These are phyloP conservation scores for Sugiyamaella qingdaonensis DNA, from an alignment of 805 yeast species.

Conservation along the genomic window DNA sequence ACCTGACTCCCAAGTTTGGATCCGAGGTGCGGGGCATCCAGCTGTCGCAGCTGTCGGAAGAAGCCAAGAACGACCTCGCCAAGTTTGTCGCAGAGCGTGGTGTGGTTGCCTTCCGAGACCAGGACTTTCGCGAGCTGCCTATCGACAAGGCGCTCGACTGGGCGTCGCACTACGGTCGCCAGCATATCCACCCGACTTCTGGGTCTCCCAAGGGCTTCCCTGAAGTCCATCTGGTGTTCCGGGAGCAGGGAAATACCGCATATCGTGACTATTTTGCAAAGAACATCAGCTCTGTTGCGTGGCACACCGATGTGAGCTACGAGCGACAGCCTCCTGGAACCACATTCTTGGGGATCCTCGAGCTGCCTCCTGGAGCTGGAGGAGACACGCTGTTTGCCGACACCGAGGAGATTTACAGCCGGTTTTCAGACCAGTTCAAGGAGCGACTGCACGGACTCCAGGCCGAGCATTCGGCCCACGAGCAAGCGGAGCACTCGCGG, in stretches of 20 bases:
- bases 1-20: slow-evolving; percentile 60
- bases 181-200: slow-evolving; percentile 70
- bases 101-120: slow-evolving; percentile 49
- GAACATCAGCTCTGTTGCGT: slow-evolving; percentile 32
- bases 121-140: slow-evolving; percentile 41
- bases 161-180: slow-evolving; percentile 63
- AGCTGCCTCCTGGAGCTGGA: slow-evolving; percentile 52
- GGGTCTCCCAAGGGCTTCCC: slow-evolving; percentile 61
- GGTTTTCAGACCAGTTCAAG: slow-evolving; percentile 64
- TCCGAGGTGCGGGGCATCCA: slow-evolving; percentile 49
- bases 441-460: slow-evolving; percentile 54
- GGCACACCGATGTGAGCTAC: slow-evolving; percentile 75
- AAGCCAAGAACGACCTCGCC: slow-evolving; percentile 47
- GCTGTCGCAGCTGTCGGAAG: slow-evolving; percentile 39
- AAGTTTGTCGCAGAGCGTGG: slow-evolving; percentile 45
- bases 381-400: slow-evolving; percentile 83
- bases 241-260: slow-evolving; percentile 36
- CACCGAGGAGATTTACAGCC: slow-evolving; percentile 61
- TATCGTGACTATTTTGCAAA: slow-evolving; percentile 9
- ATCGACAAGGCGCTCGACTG: slow-evolving; percentile 38
- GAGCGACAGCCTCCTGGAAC: slow-evolving; percentile 70
- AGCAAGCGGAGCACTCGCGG: slow-evolving; percentile 36
- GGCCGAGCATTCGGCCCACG: slow-evolving; percentile 65
- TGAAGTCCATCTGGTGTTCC: slow-evolving; percentile 58
- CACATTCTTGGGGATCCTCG: slow-evolving; percentile 61